Base-by-base conservation (phyloP, 2,329 filamentous ascomycete species). In the Verticillium alfalfae region DNA sequence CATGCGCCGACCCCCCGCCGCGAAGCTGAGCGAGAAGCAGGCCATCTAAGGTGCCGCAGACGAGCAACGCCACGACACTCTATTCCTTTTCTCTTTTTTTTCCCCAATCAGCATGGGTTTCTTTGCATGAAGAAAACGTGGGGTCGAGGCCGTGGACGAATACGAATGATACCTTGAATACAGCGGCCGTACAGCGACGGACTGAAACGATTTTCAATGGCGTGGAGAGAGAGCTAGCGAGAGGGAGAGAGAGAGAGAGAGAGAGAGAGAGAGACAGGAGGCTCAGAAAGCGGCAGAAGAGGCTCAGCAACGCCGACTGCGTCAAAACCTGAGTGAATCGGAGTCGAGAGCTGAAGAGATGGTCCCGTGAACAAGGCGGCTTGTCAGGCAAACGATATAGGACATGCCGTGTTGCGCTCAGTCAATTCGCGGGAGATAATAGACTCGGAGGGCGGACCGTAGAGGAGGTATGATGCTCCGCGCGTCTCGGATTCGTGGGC, bases 1-100 rank as follows among this genome's bases (percentile, higher is more conserved):
- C 75, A 93, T 95, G 83, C 87, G 89, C 66, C 12, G 36, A 12
- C 56, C 34, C 16, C 13, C 55, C 16, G 85, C 81, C 26, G 73
- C 77, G 68, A 77, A 70, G 58, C 34, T 73, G 59, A 66, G 69
- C 64, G 76, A 78, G 66, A 78, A 77, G 69, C 67, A 63, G 54
- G 54, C 45, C 18, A 22, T 52, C 45, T 52, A 63, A 18, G 45
- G 1, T 4, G 26, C 26, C 26, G 26, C 26, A 31, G 26, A 31
- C 26, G 26, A 31, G 26, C 26, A 31, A 31, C 26, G 26, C 26
- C 26, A 4, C 26, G 26, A 31, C 26, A 31, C 26, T 31, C 26
- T 31, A 31, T 31, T 31, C 26, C 26, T 31, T 31, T 31, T 31
- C 45, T 12, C 8, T 22, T 12, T 5, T 22, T 52, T 52, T 2